Evolutionary conservation across 306 rosid species (phyloP).

Genomic region (Benincasa hispida): DNA sequence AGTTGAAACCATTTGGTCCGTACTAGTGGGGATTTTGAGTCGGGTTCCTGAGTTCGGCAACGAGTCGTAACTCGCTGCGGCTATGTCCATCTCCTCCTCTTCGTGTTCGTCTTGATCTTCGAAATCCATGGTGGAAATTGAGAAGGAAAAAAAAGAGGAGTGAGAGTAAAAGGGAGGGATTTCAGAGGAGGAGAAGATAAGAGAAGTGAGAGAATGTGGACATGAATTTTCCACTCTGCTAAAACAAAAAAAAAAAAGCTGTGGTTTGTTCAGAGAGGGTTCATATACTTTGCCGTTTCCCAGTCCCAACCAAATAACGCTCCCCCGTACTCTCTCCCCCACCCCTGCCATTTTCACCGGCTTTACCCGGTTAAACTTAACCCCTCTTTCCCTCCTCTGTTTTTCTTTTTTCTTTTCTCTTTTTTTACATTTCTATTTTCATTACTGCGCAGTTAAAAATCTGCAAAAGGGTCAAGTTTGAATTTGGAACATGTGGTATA

Average conservation of each 20-base stretch:
- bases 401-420: no score
- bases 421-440: not conserved
- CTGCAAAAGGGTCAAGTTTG: not conserved
- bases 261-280: slow-evolving; percentile 18
- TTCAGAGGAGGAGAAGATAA: slow-evolving; percentile 4
- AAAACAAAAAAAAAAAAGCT: not conserved
- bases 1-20: slow-evolving; percentile 13
- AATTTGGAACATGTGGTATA: not conserved
- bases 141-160: not conserved
- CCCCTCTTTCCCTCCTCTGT: slow-evolving; percentile 17
- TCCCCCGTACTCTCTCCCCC: not conserved
- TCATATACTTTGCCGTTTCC: slow-evolving; percentile 44
- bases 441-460: slow-evolving; percentile 10
- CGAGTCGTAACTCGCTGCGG: slow-evolving; percentile 45
- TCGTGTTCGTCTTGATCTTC: slow-evolving; percentile 77
- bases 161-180: not conserved
- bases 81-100: slow-evolving; percentile 63
- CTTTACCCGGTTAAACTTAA: slow-evolving; percentile 27
- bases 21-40: slow-evolving; percentile 17
- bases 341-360: slow-evolving; percentile 24
- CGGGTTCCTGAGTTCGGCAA: slow-evolving; percentile 24
- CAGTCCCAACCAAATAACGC: slow-evolving; percentile 6
- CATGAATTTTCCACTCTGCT: slow-evolving; percentile 18
- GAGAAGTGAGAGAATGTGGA: slow-evolving; percentile 20
- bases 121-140: slow-evolving; percentile 39